Conservation (phyloP, 352 stramenopile genomes). For the Plasmopara viticola region DNA sequence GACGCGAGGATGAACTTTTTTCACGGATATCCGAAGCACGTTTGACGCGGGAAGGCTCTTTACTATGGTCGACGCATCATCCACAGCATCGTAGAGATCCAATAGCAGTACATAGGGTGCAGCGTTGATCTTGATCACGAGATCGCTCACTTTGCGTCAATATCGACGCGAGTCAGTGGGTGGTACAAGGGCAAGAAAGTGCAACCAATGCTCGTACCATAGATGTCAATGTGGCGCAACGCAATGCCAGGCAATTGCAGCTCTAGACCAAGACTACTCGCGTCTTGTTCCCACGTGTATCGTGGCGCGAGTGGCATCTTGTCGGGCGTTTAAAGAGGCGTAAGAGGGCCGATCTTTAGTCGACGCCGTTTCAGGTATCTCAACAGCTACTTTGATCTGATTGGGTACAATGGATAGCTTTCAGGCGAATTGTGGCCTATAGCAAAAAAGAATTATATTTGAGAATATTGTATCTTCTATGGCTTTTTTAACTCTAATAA, state of each 20-base stretch:
- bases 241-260: conserved; percentile 43
- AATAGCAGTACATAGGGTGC: conserved; percentile 69
- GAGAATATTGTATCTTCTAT: no score
- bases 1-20: conserved; percentile 30
- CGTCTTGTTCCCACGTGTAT: conserved; percentile 65
- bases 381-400: no score
- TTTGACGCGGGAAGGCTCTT: conserved; percentile 37
- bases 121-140: conserved; percentile 77
- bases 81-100: conserved; percentile 53
- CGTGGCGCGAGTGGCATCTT: conserved; percentile 60
- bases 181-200: background rate
- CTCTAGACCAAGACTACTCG: conserved; percentile 37
- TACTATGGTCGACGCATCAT: conserved; percentile 41
- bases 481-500: no score
- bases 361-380: no score
- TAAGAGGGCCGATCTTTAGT: no score
- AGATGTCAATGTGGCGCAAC: conserved; percentile 55
- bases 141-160: conserved; percentile 51
- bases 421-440: no score
- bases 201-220: conserved; percentile 30
- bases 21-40: conserved; percentile 40
- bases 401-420: no score
- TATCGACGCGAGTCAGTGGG: conserved; percentile 1
- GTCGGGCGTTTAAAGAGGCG: background rate
- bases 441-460: no score